A percentile compares a stretch with the other conserved stretches of the same genome.
phyloP scores from a whole-genome alignment of 768 basidiomycete genomes.

The Pleurotus platypus region DNA sequence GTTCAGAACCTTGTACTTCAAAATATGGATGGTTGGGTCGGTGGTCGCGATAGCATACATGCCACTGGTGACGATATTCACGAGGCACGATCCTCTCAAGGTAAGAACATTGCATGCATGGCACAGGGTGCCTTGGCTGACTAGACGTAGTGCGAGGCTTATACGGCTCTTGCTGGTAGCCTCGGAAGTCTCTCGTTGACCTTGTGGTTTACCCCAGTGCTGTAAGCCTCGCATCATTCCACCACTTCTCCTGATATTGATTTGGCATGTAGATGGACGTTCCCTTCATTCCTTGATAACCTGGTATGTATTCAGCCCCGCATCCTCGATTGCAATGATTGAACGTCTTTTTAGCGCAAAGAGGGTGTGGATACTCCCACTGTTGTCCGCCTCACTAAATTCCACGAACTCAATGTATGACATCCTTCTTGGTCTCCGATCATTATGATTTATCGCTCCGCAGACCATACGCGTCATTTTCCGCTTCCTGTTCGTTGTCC shows the following conservation, averaged over 20 bases:
- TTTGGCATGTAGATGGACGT: conserved; percentile 45
- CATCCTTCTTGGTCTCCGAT: background rate
- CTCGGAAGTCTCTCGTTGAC: conserved; percentile 68
- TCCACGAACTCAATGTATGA: conserved; percentile 79
- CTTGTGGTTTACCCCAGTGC: conserved; percentile 67
- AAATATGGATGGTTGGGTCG: conserved; percentile 68
- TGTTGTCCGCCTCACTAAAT: conserved; percentile 72
- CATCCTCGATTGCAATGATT: background rate
- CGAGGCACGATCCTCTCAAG: conserved; percentile 54
- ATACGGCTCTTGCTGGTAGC: conserved; percentile 66
- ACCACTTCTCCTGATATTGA: conserved; percentile 6
- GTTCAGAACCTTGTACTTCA: conserved; percentile 77
- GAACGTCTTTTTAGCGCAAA: conserved; percentile 35
- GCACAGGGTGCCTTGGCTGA: conserved; percentile 1
- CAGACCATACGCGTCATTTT: conserved; percentile 71
- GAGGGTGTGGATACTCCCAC: conserved; percentile 64
- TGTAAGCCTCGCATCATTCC: conserved; percentile 36
- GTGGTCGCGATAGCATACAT: conserved; percentile 55
- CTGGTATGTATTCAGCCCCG: conserved; percentile 40
- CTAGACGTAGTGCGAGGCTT: conserved; percentile 59
- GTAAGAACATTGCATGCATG: conserved; percentile 29
- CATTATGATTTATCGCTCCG: background rate
- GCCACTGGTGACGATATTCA: conserved; percentile 67
- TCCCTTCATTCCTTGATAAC: conserved; percentile 60
- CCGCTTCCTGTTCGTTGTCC: conserved; percentile 67